These are phyloP conservation scores for Omphalea diandra DNA, from an alignment of 441 rosid genomes.

Conservation along the genomic window DNA sequence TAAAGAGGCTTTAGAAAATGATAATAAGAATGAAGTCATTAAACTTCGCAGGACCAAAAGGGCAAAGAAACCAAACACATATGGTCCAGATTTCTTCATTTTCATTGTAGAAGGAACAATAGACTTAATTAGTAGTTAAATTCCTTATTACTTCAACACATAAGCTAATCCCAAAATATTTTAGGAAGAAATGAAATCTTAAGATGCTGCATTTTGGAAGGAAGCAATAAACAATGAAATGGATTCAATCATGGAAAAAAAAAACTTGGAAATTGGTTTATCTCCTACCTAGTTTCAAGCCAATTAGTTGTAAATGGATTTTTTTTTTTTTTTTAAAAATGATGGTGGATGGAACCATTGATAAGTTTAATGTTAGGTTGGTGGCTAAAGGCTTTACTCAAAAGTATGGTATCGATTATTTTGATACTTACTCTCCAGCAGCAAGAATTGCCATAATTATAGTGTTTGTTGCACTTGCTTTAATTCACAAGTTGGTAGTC, in stretches of 20 bases:
- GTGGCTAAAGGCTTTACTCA: background rate
- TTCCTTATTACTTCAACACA: background rate
- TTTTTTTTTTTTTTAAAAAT: constrained; percentile 3
- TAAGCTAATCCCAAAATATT: background rate
- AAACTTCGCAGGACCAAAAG: background rate
- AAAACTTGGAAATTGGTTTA: background rate
- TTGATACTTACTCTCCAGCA: background rate
- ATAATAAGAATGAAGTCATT: too few relatives aligned
- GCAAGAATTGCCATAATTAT: constrained; percentile 6
- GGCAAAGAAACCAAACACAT: background rate
- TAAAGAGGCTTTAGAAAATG: too few relatives aligned
- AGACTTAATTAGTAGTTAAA: background rate
- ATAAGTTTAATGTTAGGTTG: background rate
- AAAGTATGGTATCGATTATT: background rate
- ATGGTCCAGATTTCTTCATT: background rate
- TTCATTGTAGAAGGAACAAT: background rate
- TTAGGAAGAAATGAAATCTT: background rate
- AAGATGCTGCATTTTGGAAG: background rate
- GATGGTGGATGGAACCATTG: background rate
- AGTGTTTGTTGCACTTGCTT: background rate
- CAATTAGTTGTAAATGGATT: background rate
- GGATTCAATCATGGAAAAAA: constrained; percentile 8
- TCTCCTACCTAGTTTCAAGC: background rate
- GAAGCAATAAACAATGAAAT: too few relatives aligned
- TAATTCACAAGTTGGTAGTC: too few relatives aligned